These are phyloP conservation scores for Peniophora sp. DNA, from an alignment of 1,284 basidiomycete genomes.

Conservation along the genomic window DNA sequence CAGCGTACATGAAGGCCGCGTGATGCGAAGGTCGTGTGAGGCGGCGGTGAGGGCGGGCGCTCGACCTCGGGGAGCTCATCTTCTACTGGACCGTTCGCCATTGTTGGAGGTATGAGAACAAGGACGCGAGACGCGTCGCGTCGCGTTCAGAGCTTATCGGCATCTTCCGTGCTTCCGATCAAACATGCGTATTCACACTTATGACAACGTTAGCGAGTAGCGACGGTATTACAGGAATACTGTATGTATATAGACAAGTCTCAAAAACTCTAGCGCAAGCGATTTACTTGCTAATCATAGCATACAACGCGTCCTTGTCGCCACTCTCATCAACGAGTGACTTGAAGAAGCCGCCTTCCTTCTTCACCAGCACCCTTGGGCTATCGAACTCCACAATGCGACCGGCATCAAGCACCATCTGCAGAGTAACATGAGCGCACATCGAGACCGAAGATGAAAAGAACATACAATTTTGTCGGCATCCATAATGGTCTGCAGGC, in stretches of 20 bases:
- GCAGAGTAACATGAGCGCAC: neutral
- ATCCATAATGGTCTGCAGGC: conserved; percentile 27
- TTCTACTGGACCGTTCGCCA: conserved; percentile 23
- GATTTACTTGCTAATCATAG: conserved; percentile 12
- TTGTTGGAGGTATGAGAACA: too few species aligned
- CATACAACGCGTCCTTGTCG: conserved; percentile 25
- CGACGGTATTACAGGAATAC: too few species aligned
- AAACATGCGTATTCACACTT: too few species aligned
- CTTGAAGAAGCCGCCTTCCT: conserved; percentile 25
- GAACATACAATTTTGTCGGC: conserved; percentile 24
- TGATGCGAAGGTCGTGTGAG: conserved; percentile 58
- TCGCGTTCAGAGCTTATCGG: too few species aligned
- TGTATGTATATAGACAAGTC: too few species aligned
- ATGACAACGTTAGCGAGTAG: too few species aligned
- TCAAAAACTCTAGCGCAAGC: too few species aligned
- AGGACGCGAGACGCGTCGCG: too few species aligned
- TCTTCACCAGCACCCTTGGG: conserved; percentile 24
- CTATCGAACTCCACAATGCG: conserved; percentile 27
- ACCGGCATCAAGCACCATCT: conserved; percentile 29
- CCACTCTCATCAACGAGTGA: conserved; percentile 29
- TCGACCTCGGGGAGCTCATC: conserved; percentile 59
- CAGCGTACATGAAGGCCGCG: conserved; percentile 63
- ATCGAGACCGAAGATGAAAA: neutral
- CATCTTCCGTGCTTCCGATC: too few species aligned
- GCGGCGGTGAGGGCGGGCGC: conserved; percentile 64